Conservation (phyloP, 2,329 filamentous ascomycete genomes). For the Aspergillus sp. region DNA sequence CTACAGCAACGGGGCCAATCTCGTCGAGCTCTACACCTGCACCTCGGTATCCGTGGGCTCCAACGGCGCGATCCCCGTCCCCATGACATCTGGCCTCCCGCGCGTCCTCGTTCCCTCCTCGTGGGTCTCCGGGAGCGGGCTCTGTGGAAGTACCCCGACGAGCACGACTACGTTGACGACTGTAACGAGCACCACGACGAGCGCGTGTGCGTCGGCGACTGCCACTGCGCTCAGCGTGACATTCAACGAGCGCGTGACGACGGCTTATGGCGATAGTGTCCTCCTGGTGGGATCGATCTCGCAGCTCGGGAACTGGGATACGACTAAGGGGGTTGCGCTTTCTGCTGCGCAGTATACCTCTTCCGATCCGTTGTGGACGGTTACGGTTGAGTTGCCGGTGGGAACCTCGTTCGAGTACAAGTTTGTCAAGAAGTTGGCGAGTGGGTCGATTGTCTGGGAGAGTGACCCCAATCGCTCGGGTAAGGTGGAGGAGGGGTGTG, state of each 20-base stretch:
- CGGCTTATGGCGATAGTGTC: constrained; percentile 65
- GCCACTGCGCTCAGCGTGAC: constrained; percentile 58
- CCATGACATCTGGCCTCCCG: constrained; percentile 50
- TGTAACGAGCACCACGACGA: constrained; percentile 11
- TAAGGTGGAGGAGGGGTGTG: constrained; percentile 44
- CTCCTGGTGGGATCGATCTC: constrained; percentile 66
- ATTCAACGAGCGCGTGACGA: constrained; percentile 64
- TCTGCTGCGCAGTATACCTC: constrained; percentile 63
- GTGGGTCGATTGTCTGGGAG: constrained; percentile 67
- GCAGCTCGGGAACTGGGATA: constrained; percentile 67
- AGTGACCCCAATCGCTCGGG: constrained; percentile 55
- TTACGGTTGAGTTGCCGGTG: constrained; percentile 58
- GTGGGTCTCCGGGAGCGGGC: constrained; percentile 10
- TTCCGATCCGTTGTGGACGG: constrained; percentile 65
- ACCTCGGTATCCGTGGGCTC: constrained; percentile 47
- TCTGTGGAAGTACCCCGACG: constrained; percentile 18
- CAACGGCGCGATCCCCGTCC: constrained; percentile 50
- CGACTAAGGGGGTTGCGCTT: constrained; percentile 58
- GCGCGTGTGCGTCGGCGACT: constrained; percentile 9
- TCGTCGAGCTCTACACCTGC: constrained; percentile 46
- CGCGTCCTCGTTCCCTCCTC: constrained; percentile 36
- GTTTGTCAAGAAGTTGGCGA: constrained; percentile 61
- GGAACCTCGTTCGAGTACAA: constrained; percentile 69
- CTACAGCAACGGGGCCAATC: constrained; percentile 28
- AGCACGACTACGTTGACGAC: constrained; percentile 10